Conservation (phyloP, 2,329 filamentous ascomycete genomes). For the Venturia oleaginea region DNA sequence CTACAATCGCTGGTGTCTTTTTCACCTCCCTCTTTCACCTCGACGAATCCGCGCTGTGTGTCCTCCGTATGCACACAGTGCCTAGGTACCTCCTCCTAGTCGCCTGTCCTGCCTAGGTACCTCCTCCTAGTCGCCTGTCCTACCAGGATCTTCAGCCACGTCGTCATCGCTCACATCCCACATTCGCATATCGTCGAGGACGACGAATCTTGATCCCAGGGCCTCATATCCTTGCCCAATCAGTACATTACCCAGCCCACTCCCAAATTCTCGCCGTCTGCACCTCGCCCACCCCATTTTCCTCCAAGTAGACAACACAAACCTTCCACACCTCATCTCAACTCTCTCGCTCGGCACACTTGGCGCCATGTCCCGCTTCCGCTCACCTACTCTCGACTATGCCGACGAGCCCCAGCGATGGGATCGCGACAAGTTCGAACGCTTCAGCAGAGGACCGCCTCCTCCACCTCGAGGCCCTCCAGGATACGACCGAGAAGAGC, state of each 20-base stretch:
- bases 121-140: not conserved
- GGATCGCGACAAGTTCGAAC: conserved; percentile 43
- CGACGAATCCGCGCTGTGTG: too few species aligned
- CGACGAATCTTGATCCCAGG: not conserved
- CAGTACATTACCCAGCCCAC: not conserved
- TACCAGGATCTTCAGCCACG: not conserved
- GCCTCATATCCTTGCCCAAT: not conserved
- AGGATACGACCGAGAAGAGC: conserved; percentile 21
- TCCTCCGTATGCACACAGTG: too few species aligned
- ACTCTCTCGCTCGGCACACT: not conserved
- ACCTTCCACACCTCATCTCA: not conserved
- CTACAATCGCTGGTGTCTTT: not conserved
- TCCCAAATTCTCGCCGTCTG: not conserved
- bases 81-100: too few species aligned
- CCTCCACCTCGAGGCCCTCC: conserved; percentile 1
- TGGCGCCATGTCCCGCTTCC: conserved; percentile 11
- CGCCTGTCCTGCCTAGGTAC: too few species aligned
- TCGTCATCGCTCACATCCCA: conserved; percentile 5
- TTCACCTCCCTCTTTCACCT: not conserved
- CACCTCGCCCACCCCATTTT: not conserved
- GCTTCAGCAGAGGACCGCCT: conserved; percentile 25
- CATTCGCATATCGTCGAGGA: not conserved
- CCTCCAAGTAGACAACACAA: not conserved
- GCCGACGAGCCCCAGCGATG: conserved; percentile 25
- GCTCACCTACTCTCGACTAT: conserved; percentile 6